phyloP scores from a whole-genome alignment of 2,329 filamentous ascomycete species.

The Aspergillus melleus region DNA sequence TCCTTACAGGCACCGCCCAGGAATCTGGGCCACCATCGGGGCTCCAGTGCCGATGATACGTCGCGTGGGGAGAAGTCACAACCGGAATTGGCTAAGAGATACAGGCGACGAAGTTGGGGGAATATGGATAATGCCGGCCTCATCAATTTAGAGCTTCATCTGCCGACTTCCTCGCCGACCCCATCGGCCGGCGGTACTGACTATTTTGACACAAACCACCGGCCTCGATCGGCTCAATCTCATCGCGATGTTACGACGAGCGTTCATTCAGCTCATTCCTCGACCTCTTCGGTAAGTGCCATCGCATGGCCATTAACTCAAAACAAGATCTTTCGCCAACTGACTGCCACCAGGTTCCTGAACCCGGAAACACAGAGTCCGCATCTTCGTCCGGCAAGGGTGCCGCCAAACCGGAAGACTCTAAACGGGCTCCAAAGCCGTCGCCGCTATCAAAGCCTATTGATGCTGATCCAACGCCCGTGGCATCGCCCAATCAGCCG shows the following conservation, averaged over 20 bases:
- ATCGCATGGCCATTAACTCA: not conserved
- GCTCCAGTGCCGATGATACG: constrained; percentile 69
- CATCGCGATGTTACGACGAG: constrained; percentile 66
- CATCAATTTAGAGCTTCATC: constrained; percentile 34
- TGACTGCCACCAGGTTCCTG: constrained; percentile 23
- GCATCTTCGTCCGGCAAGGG: constrained; percentile 21
- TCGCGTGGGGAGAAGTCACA: constrained; percentile 53
- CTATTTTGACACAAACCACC: constrained; percentile 31
- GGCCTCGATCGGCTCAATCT: constrained; percentile 41
- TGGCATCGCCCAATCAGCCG: constrained; percentile 22
- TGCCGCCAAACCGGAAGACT: constrained; percentile 62
- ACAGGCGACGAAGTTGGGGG: constrained; percentile 80
- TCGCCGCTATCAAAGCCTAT: constrained; percentile 73
- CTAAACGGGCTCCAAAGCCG: constrained; percentile 65
- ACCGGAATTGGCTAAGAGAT: constrained; percentile 71
- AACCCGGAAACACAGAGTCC: constrained; percentile 22
- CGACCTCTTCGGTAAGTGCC: constrained; percentile 65
- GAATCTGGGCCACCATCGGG: constrained; percentile 56
- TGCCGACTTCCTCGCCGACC: constrained; percentile 33
- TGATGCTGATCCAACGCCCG: constrained; percentile 45
- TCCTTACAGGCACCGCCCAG: constrained; percentile 35
- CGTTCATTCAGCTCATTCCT: constrained; percentile 51
- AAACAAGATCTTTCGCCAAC: not conserved
- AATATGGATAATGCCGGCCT: constrained; percentile 54
- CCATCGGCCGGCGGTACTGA: constrained; percentile 35